Evolutionary conservation across 306 rosid genomes (phyloP).

Genomic region (Cucumis cinereus): DNA sequence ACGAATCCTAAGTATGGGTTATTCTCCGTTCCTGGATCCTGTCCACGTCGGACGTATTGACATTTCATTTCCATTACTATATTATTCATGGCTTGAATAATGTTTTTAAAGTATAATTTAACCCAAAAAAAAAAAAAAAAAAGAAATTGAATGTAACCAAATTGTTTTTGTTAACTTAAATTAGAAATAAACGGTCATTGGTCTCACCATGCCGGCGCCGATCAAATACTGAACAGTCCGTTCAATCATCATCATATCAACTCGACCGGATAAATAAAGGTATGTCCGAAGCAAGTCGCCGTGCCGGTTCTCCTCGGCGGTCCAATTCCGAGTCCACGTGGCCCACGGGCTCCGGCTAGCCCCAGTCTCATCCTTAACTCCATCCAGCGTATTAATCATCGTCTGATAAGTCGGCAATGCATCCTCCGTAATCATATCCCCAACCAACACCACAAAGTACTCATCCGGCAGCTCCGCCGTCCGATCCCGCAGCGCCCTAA

Average conservation of each 20-base stretch:
- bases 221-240: constrained; percentile 55
- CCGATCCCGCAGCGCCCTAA: constrained; percentile 42
- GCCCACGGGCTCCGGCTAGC: constrained; percentile 67
- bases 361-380: constrained; percentile 46
- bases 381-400: constrained; percentile 57
- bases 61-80: neutral
- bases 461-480: constrained; percentile 55
- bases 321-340: constrained; percentile 65
- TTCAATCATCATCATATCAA: constrained; percentile 68
- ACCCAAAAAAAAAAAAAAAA: too few relatives aligned
- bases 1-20: constrained; percentile 70
- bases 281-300: constrained; percentile 63
- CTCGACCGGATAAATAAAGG: constrained; percentile 68
- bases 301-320: constrained; percentile 73
- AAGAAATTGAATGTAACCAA: too few relatives aligned
- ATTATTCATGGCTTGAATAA: too few relatives aligned
- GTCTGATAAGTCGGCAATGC: constrained; percentile 79
- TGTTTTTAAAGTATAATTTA: too few relatives aligned
- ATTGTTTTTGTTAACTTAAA: neutral
- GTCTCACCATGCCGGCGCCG: constrained; percentile 59
- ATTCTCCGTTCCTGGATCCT: constrained; percentile 58
- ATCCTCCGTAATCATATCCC: constrained; percentile 69
- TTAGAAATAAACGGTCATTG: neutral
- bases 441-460: constrained; percentile 58
- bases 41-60: neutral